Evolutionary conservation across 768 basidiomycete genomes (phyloP).

Genomic region (Tylopilus subfusipes): DNA sequence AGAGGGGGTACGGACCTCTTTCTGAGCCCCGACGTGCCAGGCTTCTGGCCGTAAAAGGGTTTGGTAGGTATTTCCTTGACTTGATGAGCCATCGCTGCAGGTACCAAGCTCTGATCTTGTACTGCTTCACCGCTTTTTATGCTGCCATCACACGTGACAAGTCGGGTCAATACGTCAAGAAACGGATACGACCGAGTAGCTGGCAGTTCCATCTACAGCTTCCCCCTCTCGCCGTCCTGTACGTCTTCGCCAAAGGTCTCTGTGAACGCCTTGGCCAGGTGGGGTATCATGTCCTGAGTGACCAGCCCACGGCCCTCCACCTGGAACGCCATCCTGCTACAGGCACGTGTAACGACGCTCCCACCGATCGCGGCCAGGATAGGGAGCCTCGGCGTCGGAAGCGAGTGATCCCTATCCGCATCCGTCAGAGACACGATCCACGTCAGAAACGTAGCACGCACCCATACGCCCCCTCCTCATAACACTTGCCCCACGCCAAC

Average conservation of each 20-base stretch:
- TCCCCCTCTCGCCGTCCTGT: conserved; percentile 24
- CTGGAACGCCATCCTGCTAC: conserved; percentile 72
- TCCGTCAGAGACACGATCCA: background rate
- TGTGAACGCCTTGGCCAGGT: conserved; percentile 64
- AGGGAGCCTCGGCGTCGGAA: conserved; percentile 67
- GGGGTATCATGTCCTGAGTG: conserved; percentile 72
- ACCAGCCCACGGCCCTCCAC: conserved; percentile 78
- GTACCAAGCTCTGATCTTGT: background rate
- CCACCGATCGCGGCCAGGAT: conserved; percentile 82
- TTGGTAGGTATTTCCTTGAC: conserved; percentile 75
- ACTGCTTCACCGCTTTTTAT: conserved; percentile 20
- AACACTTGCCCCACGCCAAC: conserved; percentile 94
- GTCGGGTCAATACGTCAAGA: conserved; percentile 1
- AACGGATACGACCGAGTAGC: background rate
- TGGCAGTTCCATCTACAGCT: conserved; percentile 28
- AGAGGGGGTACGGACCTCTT: conserved; percentile 60
- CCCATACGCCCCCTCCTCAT: conserved; percentile 82
- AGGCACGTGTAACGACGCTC: conserved; percentile 83
- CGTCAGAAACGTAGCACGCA: conserved; percentile 28
- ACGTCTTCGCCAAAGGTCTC: conserved; percentile 62
- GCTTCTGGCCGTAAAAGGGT: conserved; percentile 92
- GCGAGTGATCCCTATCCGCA: conserved; percentile 43
- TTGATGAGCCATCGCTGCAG: conserved; percentile 38
- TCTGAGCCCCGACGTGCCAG: conserved; percentile 95
- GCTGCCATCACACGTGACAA: conserved; percentile 22